Evolutionary conservation across 805 yeast genomes (phyloP), one percentile per base, ranked within the genome.

Genomic region (Wickerhamomyces hampshirensis): DNA sequence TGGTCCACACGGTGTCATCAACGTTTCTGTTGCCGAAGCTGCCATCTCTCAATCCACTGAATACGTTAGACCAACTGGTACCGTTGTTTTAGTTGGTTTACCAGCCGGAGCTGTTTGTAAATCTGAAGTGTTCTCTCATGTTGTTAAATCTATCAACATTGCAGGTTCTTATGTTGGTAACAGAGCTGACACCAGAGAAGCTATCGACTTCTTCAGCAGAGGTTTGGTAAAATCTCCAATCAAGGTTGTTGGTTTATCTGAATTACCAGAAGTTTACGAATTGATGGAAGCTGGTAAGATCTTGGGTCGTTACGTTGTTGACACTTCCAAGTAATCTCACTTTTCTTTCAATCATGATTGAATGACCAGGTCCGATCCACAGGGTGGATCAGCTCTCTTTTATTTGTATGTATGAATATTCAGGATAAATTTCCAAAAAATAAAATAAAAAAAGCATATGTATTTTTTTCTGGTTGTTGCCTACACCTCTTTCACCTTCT

Each of bases 161-260:
- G 63, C 60, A 47, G 95, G 93, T 51, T 84, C 94, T 33, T 83
- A 83, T 59, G 95, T 85, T 45, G 95, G 95, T 55, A 84, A 84
- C 76, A 80, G 94, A 66, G 82, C 83, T 46, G 95, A 86, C 66
- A 75, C 91, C 47, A 73, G 80, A 45, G 89, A 83, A 69, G 88
- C 89, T 40, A 65, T 82, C 44, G 84, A 80, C 53, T 81, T 83
- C 73, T 80, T 79, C 64, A 46, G 68, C 50, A 71, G 84, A 60
- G 91, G 89, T 44, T 65, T 76, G 58, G 80, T 82, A 59, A 68
- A 71, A 59, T 73, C 85, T 44, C 84, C 85, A 51, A 77, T 84
- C 68, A 75, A 75, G 67, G 59, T 87, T 60, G 87, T 79, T 36
- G 87, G 88, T 38, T 70, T 85, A 53, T 76, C 86, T 42, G 79